Base-by-base conservation (phyloP, 352 stramenopile species). In the Hyaloperonospora arabidopsidis region DNA sequence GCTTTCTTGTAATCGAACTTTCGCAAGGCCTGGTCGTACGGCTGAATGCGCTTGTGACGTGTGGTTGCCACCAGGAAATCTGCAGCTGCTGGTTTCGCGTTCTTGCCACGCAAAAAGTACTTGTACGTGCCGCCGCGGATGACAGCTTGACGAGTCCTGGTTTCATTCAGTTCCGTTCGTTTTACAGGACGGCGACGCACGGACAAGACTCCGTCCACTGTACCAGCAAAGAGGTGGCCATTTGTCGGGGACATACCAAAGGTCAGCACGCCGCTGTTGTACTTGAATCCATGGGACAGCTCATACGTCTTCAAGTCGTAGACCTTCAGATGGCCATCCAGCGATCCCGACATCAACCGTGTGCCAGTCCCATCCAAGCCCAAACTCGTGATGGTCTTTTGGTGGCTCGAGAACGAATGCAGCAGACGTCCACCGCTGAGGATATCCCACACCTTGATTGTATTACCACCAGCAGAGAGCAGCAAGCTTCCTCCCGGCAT, bases 1-100 rank as follows among this genome's bases (percentile, higher is more conserved):
- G 95, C 95, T 66, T 95, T 92, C 49, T 89, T 90, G 76, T 98
- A 98, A 57, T 97, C 82, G 65, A 98, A 98, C 67, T 97, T 91
- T 25, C 90, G 91, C 45, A 98, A 63, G 13, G 93, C 78, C 29
- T 80, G 60, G 71, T 98, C 95, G 72, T 97, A 98, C 45, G 87
- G 80, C 40, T 83, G 75, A 19, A 98, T 85, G 57, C 91, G 91
- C 59, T 89, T 87, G 61, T 96, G 87, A 47, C 93, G 88, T 38
- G 83, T 76, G 22, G 65, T 82, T 21, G 79, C 73, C 38, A 93
- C 82, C 23, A 76, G 85, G 45, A 90, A 92, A 64, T 96, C 84
- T 36, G 72, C 74, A 18, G 70, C 65, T 28, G 69, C 57, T 0
- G 83, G 78, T 61, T 90, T 90, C 32, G 79, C 73, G 54, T 93